A percentile compares a stretch with the other conserved stretches of the same genome.
These are phyloP conservation scores for Stentor roeselii DNA, from an alignment of 73 alveolate species.

Conservation along the genomic window DNA sequence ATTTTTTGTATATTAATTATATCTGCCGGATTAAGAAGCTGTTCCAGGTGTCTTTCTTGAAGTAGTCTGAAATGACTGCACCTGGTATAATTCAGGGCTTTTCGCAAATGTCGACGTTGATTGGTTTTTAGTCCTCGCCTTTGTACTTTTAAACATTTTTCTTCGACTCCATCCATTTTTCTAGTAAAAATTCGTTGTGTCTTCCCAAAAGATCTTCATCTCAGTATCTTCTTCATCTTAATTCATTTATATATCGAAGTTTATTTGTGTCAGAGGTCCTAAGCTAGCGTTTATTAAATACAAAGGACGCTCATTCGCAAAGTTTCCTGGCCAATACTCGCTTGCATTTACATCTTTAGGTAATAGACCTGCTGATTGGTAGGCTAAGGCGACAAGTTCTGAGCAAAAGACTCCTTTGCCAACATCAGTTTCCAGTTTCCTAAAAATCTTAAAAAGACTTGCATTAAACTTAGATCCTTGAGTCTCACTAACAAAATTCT, in stretches of 20 bases:
- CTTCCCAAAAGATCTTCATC: constrained; percentile 10
- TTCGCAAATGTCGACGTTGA: not conserved
- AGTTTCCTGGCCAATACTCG: constrained; percentile 54
- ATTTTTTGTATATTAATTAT: not conserved
- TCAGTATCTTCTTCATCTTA: constrained; percentile 20
- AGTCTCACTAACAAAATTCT: not conserved
- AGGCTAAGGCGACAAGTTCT: constrained; percentile 45
- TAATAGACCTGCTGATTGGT: constrained; percentile 36
- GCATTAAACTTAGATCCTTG: not conserved
- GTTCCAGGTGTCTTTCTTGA: constrained; percentile 19
- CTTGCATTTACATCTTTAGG: constrained; percentile 37
- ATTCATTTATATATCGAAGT: not conserved
- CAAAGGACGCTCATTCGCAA: not conserved
- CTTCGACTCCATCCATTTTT: constrained; percentile 12
- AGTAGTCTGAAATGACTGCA: constrained; percentile 13
- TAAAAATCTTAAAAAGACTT: not conserved
- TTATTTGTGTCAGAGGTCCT: constrained; percentile 5
- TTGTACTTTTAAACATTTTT: not conserved
- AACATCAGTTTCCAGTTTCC: not conserved
- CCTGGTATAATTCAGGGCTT: constrained; percentile 22
- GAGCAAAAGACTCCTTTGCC: constrained; percentile 34
- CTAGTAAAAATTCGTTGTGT: not conserved
- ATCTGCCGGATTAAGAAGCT: not conserved
- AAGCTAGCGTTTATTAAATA: not conserved
- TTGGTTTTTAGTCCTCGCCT: constrained; percentile 6